These are phyloP conservation scores for Dioszegia aurantiaca DNA, from an alignment of 768 basidiomycete species.

Conservation along the genomic window DNA sequence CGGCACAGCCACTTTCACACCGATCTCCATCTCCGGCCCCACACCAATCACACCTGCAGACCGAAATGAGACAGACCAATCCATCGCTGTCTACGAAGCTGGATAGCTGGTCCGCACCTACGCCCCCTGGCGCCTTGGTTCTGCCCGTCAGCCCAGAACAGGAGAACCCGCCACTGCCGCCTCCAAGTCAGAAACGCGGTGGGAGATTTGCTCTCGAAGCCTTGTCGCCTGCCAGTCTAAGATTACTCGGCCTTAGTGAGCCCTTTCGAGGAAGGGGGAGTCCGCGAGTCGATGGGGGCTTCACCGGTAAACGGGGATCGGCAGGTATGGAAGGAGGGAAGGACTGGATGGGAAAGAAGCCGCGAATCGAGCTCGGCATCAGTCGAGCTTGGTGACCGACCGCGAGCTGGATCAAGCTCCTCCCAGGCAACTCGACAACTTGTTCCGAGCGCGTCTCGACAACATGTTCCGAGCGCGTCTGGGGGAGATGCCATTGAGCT, in stretches of 20 bases:
- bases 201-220: slow-evolving; percentile 3
- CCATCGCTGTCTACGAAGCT: too few relatives aligned
- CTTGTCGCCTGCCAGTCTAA: slow-evolving; percentile 1
- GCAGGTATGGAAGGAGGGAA: slow-evolving; percentile 2
- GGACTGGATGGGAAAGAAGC: slow-evolving; percentile 1
- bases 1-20: too few relatives aligned
- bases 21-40: too few relatives aligned
- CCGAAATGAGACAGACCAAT: too few relatives aligned
- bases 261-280: slow-evolving; percentile 46
- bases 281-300: slow-evolving; percentile 38
- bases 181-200: slow-evolving; percentile 6
- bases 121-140: not conserved
- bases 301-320: slow-evolving; percentile 29
- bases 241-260: not conserved
- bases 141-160: not conserved
- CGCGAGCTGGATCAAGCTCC: too few relatives aligned
- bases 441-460: too few relatives aligned
- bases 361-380: slow-evolving; percentile 1
- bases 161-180: slow-evolving; percentile 6
- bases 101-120: too few relatives aligned
- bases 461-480: too few relatives aligned
- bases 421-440: too few relatives aligned
- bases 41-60: too few relatives aligned
- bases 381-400: slow-evolving; percentile 4
- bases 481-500: too few relatives aligned